Base-by-base conservation (phyloP, 495 filamentous ascomycete genomes). In the Podospora anserina region DNA sequence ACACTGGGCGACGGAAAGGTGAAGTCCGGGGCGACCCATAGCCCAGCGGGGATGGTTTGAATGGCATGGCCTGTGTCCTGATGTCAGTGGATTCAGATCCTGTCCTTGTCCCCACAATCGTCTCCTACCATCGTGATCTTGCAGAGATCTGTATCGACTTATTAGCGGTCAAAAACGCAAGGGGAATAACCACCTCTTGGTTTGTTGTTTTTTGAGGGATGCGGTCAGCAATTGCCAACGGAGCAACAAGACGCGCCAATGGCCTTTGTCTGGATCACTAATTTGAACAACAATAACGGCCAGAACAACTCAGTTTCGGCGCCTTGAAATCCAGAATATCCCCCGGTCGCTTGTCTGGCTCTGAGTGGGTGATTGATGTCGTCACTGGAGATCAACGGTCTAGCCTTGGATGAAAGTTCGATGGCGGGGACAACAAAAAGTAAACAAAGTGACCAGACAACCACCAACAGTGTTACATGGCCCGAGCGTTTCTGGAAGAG, bases 1-100 rank as follows among this genome's bases (percentile, higher is more conserved):
- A 85, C 66, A 85, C 83, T 15, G 88, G 88, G 63, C 90, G 85
- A 13, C 89, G 88, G 74, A 93, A 93, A n/a, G 91, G 91, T 6
- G 90, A 92, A 64, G 86, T 85, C 77, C 91, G 83, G 55, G 89
- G 87, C 13, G 90, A 91, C 19, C 72, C 70, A 30, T 76, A 74
- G 7, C 75, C 74, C 66, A 77, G 66, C 28, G 75, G 75, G 28
- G 75, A 77, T n/a, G 90, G 89, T 74, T 91, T 91, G 81, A 81
- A 70, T 66, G 84, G 74, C 72, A 81, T 82, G 55, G 85, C 75
- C 85, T 87, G 44, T 23, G 20, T 13, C 23, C 56, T 16, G 65
- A 70, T 13, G 54, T 19, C 16, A 54, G 3, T 27, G 2, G 13
- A 13, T 30, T 3, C 1, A 19, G 16, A 63, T 28, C 20, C 7